Base-by-base conservation (phyloP, 805 yeast genomes). In the Dipodascus geniculatus region DNA sequence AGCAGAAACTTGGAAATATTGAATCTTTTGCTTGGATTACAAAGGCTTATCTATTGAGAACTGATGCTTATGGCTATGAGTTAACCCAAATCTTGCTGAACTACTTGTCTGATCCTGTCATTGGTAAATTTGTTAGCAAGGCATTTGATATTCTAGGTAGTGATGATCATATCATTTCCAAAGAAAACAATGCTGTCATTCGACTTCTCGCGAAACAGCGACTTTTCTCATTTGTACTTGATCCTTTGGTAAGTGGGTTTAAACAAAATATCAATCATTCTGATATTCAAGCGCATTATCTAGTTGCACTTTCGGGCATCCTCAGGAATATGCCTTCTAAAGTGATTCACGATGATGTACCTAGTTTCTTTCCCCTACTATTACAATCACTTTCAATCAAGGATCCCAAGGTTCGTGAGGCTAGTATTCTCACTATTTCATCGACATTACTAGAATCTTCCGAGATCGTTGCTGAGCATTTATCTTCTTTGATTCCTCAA, bases 141-240 rank as follows among this genome's bases (percentile, higher is more conserved):
- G 73, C 83, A 2, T 76, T 86, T 51, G 85, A 81, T 44, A 72
- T 88, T 1, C 63, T 87, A 19, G 77, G 86, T 28, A 72, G 81
- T n/a, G 90, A 87, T 60, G 74, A 85, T 51, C 77, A 79, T 17
- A 69, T 84, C 3, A 78, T 85, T 53, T 69, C 74, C 49, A 80
- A 78, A 61, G 75, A 68, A 31, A 64, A 74, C 57, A 80, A 80
- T 57, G 74, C 85, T 53, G 79, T 82, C 55, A 77, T 84, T 19
- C 77, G 85, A 55, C 66, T 78, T 48, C 72, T 93, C 22, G 87
- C 85, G 74, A 88, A 88, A 64, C 99, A 93, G 63, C 82, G 82
- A 58, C 74, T 87, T 23, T 87, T 88, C 64, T 79, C 80, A 55
- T 68, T 73, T 6, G 70, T 81, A 1, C 73, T 87, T 3, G 85